Conservation (phyloP, 805 yeast genomes). For the Candida takata region DNA sequence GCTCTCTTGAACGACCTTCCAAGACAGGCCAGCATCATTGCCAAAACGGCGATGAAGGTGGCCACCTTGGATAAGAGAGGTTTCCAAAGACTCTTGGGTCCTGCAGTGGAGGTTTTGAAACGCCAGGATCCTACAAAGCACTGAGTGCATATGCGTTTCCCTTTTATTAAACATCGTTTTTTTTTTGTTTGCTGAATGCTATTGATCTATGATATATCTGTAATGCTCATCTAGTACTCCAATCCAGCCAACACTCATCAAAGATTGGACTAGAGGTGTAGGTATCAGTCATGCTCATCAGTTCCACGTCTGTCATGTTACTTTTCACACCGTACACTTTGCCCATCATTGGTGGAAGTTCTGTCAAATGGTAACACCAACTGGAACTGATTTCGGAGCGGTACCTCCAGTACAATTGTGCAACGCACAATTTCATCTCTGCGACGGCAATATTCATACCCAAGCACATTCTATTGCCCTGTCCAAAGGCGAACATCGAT, state of each 20-base stretch:
- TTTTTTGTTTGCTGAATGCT: neutral
- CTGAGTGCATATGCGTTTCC: conserved; percentile 3
- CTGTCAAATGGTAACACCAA: conserved; percentile 35
- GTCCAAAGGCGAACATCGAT: conserved; percentile 62
- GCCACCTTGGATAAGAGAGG: conserved; percentile 92
- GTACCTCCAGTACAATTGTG: conserved; percentile 46
- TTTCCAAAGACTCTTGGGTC: conserved; percentile 89
- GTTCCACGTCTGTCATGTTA: conserved; percentile 32
- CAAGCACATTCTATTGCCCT: conserved; percentile 67
- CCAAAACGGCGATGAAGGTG: conserved; percentile 67
- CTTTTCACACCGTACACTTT: conserved; percentile 9
- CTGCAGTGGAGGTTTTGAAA: conserved; percentile 83
- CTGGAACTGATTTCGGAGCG: conserved; percentile 31
- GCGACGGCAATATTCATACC: conserved; percentile 63
- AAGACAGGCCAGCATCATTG: conserved; percentile 88
- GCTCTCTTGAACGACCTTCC: conserved; percentile 89
- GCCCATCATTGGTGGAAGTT: conserved; percentile 23
- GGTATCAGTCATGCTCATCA: conserved; percentile 51
- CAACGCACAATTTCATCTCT: conserved; percentile 54
- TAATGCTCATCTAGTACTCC: conserved; percentile 5
- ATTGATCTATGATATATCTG: neutral
- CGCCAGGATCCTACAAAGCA: conserved; percentile 71
- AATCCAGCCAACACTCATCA: conserved; percentile 44
- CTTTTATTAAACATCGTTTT: neutral
- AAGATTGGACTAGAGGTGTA: conserved; percentile 46